Evolutionary conservation across 768 basidiomycete genomes (phyloP).

Genomic region (Tulasnella sp.): DNA sequence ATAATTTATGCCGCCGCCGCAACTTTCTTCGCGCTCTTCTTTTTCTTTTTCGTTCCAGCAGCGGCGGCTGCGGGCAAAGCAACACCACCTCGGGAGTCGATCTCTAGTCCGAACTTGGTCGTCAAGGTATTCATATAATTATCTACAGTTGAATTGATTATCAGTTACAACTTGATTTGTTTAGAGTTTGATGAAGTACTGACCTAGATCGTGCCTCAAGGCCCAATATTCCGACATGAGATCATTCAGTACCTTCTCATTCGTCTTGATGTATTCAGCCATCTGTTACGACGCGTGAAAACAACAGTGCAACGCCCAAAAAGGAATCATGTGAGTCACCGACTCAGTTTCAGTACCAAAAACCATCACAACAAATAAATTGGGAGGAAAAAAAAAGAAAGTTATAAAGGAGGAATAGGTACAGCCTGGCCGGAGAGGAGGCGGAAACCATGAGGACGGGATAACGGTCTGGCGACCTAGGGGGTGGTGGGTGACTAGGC

Average conservation of each 20-base stretch:
- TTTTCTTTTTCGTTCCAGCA: conserved; percentile 1
- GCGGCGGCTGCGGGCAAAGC: not conserved
- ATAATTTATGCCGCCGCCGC: too few relatives aligned
- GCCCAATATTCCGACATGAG: conserved; percentile 75
- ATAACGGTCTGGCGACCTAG: too few relatives aligned
- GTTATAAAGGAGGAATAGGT: too few relatives aligned
- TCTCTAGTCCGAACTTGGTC: conserved; percentile 55
- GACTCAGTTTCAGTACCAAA: not conserved
- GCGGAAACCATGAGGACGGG: too few relatives aligned
- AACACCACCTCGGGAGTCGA: conserved; percentile 4
- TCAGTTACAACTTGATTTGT: not conserved
- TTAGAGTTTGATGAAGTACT: conserved; percentile 13
- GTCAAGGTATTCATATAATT: conserved; percentile 80
- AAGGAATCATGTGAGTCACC: not conserved
- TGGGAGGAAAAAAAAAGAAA: too few relatives aligned
- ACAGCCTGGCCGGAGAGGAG: too few relatives aligned
- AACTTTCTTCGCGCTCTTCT: conserved; percentile 1
- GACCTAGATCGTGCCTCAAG: conserved; percentile 64
- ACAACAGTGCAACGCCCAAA: too few relatives aligned
- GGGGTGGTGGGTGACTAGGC: too few relatives aligned
- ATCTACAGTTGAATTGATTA: conserved; percentile 31
- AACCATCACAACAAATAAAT: too few relatives aligned
- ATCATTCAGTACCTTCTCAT: conserved; percentile 67
- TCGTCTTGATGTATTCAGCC: conserved; percentile 57
- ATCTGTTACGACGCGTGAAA: conserved; percentile 37